Evolutionary conservation across 2,329 filamentous ascomycete species (phyloP).

Genomic region (Exophiala sp.): DNA sequence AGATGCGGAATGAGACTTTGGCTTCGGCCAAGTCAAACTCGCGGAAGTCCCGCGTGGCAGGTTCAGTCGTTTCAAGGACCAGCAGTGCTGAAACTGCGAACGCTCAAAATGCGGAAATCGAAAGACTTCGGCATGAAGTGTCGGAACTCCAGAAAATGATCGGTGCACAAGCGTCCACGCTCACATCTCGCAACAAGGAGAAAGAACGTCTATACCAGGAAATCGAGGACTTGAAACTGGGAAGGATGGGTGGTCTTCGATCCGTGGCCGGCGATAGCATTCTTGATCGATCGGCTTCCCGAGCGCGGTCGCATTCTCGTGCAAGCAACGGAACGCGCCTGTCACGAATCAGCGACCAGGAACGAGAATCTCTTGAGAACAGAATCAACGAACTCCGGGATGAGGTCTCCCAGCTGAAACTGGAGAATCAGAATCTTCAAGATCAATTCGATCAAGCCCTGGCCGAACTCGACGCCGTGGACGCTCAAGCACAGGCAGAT

Average conservation of each 20-base stretch:
- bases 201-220: constrained; percentile 93
- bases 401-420: constrained; percentile 74
- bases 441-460: constrained; percentile 73
- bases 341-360: constrained; percentile 64
- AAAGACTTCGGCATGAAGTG: constrained; percentile 84
- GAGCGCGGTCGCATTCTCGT: constrained; percentile 70
- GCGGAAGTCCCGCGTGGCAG: constrained; percentile 33
- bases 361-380: constrained; percentile 79
- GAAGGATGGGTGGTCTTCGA: constrained; percentile 60
- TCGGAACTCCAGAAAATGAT: constrained; percentile 86
- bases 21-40: constrained; percentile 31
- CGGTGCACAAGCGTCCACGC: constrained; percentile 92
- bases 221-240: constrained; percentile 92
- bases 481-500: constrained; percentile 71
- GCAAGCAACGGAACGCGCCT: constrained; percentile 62
- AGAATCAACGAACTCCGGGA: constrained; percentile 79
- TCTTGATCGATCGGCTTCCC: constrained; percentile 86
- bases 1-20: constrained; percentile 49
- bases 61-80: constrained; percentile 38
- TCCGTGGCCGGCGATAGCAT: constrained; percentile 76
- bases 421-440: constrained; percentile 84
- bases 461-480: constrained; percentile 69
- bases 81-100: constrained; percentile 43
- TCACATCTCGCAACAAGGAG: constrained; percentile 90
- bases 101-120: constrained; percentile 61